A percentile compares a stretch with the other conserved stretches of the same genome.
These are phyloP conservation scores for Colletotrichum gloeosporioides DNA, from an alignment of 2,329 filamentous ascomycete genomes.

Conservation along the genomic window DNA sequence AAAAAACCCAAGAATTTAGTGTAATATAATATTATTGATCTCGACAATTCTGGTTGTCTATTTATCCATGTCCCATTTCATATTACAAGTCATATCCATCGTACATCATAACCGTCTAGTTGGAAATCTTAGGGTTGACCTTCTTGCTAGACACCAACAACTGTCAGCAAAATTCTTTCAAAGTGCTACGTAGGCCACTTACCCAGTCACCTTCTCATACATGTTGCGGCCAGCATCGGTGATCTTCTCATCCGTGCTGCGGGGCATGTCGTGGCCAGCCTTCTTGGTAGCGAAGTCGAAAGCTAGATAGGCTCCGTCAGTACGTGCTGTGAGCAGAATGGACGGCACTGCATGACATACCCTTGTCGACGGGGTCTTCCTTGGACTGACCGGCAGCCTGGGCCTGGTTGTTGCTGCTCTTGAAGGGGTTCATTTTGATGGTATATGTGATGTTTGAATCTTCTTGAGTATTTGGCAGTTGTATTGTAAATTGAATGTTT, in stretches of 20 bases:
- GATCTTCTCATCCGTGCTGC: constrained; percentile 42
- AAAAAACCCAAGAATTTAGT: too few species aligned
- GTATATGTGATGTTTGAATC: not conserved
- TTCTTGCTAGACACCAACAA: constrained; percentile 24
- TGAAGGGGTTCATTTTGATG: constrained; percentile 6
- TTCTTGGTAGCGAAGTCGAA: constrained; percentile 36
- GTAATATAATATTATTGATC: too few species aligned
- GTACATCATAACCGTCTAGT: constrained; percentile 24
- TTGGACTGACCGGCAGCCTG: constrained; percentile 16
- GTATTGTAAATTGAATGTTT: not conserved
- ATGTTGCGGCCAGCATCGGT: constrained; percentile 38
- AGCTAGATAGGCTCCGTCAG: constrained; percentile 22
- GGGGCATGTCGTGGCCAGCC: constrained; percentile 37
- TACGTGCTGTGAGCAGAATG: not conserved
- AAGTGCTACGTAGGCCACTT: not conserved
- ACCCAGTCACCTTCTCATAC: constrained; percentile 44
- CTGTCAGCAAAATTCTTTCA: not conserved
- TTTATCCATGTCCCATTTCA: rapidly evolving
- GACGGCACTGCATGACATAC: constrained; percentile 24
- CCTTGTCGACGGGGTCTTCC: constrained; percentile 44
- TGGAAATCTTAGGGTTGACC: constrained; percentile 38
- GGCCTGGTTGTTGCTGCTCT: constrained; percentile 6
- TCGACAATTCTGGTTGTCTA: not conserved
- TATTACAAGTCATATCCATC: not conserved
- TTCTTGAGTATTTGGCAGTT: not conserved